Conservation (phyloP, 495 filamentous ascomycete species). For the Clohesyomyces aquaticus region DNA sequence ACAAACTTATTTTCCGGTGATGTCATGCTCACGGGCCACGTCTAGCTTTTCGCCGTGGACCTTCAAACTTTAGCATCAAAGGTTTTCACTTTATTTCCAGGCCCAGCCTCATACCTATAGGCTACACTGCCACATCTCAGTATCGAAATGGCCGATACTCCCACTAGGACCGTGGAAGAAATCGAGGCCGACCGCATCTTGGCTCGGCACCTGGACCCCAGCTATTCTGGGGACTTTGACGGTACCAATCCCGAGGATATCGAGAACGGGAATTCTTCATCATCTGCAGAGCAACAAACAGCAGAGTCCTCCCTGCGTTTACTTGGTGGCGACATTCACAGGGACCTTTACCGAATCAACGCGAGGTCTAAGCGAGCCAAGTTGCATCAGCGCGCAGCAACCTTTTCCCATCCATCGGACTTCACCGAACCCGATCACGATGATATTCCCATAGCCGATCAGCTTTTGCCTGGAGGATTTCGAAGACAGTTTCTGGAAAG, state of each 20-base stretch:
- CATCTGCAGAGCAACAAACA: neutral
- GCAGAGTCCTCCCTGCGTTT: constrained; percentile 63
- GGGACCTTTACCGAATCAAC: constrained; percentile 67
- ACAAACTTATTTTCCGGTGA: constrained; percentile 6
- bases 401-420: constrained; percentile 56
- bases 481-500: constrained; percentile 54
- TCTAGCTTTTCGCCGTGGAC: constrained; percentile 19
- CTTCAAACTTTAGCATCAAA: neutral
- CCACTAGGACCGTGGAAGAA: constrained; percentile 11
- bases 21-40: constrained; percentile 35
- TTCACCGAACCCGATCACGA: constrained; percentile 32
- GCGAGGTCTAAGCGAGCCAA: constrained; percentile 50
- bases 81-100: too few relatives aligned
- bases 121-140: too few relatives aligned
- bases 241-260: constrained; percentile 20
- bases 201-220: constrained; percentile 49
- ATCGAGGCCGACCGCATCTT: constrained; percentile 47
- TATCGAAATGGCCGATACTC: constrained; percentile 28
- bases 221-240: constrained; percentile 50
- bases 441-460: constrained; percentile 53
- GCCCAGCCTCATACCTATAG: neutral
- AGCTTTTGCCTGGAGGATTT: constrained; percentile 64
- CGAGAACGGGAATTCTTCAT: constrained; percentile 16
- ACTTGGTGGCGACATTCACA: constrained; percentile 70
- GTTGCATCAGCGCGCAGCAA: constrained; percentile 58